Evolutionary conservation across 169 alveolate genomes (phyloP), one percentile per base, ranked within the genome.

Genomic region (Cryptosporidium baileyi): DNA sequence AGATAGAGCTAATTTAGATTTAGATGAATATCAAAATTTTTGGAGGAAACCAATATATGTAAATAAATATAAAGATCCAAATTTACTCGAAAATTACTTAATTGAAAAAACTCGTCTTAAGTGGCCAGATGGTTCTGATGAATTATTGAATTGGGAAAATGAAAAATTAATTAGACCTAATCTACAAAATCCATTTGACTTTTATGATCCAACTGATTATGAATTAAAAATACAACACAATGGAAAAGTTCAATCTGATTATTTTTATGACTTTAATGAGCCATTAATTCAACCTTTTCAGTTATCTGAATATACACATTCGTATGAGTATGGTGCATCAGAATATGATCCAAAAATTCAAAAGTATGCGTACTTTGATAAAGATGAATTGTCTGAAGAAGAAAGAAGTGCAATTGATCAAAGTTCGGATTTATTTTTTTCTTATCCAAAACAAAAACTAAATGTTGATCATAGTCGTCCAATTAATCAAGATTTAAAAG

Each of bases 1-100:
- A 22, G 85, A 74, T 38, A 74, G 85, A 40, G 74, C 44, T 1
- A 52, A 5, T 38, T 9, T 74, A 7, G 49, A 74, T 36, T n/a
- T 54, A 40, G 30, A 24, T 7, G 67, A 54, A 36, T 74, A 74
- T 41, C 32, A 60, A 24, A 74, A 74, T 28, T 74, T 74, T 34
- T 74, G 85, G 85, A 74, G 22, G 44, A 74, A 41, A 40, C 85
- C 85, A 36, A 32, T 52, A 19, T 57, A 74, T 26, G 67, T 57
- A 4, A 57, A 54, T 17, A 74, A 54, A 57, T 57, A 74, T 26
- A 17, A 54, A n/a, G 41, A 57, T 19, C 3, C 15, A 7, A 32
- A 74, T 24, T 38, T 49, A 24, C 60, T 74, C 8, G 9, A 51
- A 4, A 36, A 57, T 1, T 5, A 74, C 15, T n/a, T 74, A 34